A percentile compares a stretch with the other conserved stretches of the same genome.
phyloP scores from a whole-genome alignment of 345 rosid genomes.

The Xanthoceras sorbifolium region DNA sequence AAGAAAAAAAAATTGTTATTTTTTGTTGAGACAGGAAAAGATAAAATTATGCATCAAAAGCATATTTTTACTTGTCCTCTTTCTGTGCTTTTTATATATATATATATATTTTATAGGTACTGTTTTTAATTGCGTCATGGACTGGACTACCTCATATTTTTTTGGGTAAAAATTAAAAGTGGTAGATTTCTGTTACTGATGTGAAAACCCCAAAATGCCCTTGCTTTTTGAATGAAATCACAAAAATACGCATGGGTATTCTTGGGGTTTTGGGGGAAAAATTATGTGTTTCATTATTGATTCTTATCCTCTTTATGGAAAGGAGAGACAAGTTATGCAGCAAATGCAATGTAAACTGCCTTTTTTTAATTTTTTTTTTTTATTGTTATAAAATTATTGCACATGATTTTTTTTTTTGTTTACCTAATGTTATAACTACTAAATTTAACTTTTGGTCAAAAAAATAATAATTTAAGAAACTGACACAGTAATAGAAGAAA shows the following conservation, averaged over 20 bases:
- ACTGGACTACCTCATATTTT: neutral
- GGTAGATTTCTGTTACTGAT: neutral
- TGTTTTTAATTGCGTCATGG: conserved; percentile 13
- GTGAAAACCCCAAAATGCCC: conserved; percentile 11
- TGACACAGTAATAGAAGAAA: neutral
- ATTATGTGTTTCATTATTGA: neutral
- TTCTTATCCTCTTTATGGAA: conserved; percentile 13
- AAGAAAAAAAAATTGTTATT: neutral
- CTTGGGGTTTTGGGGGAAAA: neutral
- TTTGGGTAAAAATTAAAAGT: neutral
- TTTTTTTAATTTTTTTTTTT: neutral
- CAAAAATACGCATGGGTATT: neutral
- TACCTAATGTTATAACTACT: neutral
- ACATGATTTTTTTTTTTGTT: neutral
- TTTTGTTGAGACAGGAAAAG: conserved; percentile 17
- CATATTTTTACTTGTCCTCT: conserved; percentile 30
- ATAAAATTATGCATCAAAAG: conserved; percentile 21
- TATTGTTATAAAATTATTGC: neutral
- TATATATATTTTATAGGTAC: no score
- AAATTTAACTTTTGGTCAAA: neutral
- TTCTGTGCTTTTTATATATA: conserved; percentile 5
- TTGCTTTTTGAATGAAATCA: neutral
- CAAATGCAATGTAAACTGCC: neutral
- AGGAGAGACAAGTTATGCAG: neutral
- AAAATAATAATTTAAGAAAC: neutral